Base-by-base conservation (phyloP, 2,329 filamentous ascomycete genomes). In the Aspergillus versicolor region DNA sequence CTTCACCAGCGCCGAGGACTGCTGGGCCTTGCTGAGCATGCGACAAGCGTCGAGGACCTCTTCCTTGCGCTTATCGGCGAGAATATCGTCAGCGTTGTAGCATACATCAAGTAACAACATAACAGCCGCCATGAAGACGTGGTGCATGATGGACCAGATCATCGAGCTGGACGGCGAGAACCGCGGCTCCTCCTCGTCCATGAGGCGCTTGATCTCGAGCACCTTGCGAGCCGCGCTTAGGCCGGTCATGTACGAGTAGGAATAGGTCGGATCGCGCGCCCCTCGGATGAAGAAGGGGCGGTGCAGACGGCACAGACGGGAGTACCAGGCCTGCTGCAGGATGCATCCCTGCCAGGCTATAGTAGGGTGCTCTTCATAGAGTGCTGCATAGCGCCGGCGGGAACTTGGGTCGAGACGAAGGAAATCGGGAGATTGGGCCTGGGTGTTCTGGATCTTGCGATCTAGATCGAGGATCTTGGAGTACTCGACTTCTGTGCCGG, bases 71-170 rank as follows among this genome's bases (percentile, higher is more conserved):
- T 65, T 70, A 5, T 73, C 70, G 2, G 69, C 73, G 0, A 73
- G 56, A 1, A 73, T 68, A 42, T 76, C 72, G 47, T 72, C 71
- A 61, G 68, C 71, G 43, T 76, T 76, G 59, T 75, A 73, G 56
- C 74, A 77, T 0, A 73, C 65, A 38, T 77, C 75, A 57, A 77
- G 73, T 4, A 76, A 58, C 11, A 77, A 52, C 5, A 75, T 71
- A 1, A 73, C 71, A 1, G 72, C 71, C 2, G 75, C 74, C 64
- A 77, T 70, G 53, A 77, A 77, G 0, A 77, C 68, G 44, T 76
- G 73, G 54, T 77, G 70, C 61, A 73, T 69, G 5, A 74, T 65
- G 3, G 67, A 63, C 68, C 72, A 74, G 13, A 69, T 63, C 2
- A 63, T 63, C 2, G 65, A 69, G 38, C 65, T 69, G 15, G 65